Base-by-base conservation (phyloP, 2,329 filamentous ascomycete genomes). In the Xylaria sp. region DNA sequence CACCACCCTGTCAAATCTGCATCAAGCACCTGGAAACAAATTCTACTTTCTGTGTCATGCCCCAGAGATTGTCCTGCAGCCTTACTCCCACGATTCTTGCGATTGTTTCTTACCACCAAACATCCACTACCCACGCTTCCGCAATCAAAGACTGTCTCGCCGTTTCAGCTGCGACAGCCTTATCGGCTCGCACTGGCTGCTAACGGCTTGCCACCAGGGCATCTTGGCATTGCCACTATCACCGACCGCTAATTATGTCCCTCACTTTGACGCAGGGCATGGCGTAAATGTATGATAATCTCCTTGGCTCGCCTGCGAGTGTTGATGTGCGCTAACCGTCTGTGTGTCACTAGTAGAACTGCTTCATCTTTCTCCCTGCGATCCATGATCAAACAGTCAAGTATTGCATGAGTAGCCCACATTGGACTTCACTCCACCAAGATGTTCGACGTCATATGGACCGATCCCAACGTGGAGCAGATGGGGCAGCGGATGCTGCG, bases 381-480 rank as follows among this genome's bases (percentile, higher is more conserved):
- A 34, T 32, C 54, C 4, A 34, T n/a, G 3, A 34, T 37, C 9
- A 51, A 0, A 44, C 25, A 50, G 3, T 50, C 25, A 28, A 63
- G 48, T 20, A 44, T 7, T 56, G 44, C 8, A 23, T 6, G 25
- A 20, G 6, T 1, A 37, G 23, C 23, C 23, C 37, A 23, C n/a
- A 13, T 34, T 58, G 20, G 50, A n/a, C 28, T 50, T 46, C 23
- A 48, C 25, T 13, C 28, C 0, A n/a, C 39, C 73, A 77, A 66
- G 54, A 89, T 89, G 87, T 89, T 88, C 75, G 86, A 89, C 75
- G 84, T 89, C 39, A 79, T 87, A 56, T 89, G 87, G 87, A 86
- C 86, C 3, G 87, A 89, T 66, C 85, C 84, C 25, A 81, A 85
- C 59, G 80, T 82, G 66, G 85, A 89, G 78, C 81, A 83, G 9